Percentiles rank a stretch among this genome's conserved stretches.
These are phyloP conservation scores for Citrullus mucosospermus DNA, from an alignment of 306 rosid species.

Conservation along the genomic window DNA sequence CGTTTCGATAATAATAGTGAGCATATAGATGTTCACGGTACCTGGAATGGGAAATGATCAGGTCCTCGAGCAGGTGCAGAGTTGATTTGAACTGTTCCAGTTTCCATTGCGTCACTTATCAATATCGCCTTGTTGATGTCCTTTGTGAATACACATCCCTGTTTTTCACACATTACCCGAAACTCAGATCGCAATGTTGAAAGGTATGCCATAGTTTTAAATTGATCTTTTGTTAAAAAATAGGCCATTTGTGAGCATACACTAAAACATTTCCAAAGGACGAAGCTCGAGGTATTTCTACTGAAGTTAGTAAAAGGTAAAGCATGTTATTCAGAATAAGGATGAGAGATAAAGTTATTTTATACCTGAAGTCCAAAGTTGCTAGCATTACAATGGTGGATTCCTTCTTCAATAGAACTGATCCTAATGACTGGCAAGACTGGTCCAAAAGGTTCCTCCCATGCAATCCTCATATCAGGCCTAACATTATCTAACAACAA, in stretches of 20 bases:
- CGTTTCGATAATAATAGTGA: background rate
- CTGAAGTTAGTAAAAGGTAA: background rate
- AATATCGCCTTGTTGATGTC: constrained; percentile 89
- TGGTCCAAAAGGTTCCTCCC: constrained; percentile 99
- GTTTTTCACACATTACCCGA: constrained; percentile 4
- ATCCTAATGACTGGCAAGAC: constrained; percentile 82
- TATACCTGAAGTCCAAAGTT: constrained; percentile 96
- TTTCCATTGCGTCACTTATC: constrained; percentile 95
- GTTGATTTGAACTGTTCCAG: constrained; percentile 94
- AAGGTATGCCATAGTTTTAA: background rate
- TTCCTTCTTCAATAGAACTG: constrained; percentile 81
- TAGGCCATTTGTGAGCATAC: background rate
- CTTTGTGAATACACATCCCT: constrained; percentile 92
- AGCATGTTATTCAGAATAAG: background rate
- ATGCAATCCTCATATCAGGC: constrained; percentile 97
- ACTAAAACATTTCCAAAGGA: background rate
- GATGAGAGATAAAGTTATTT: too few species aligned
- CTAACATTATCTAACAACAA: constrained; percentile 73
- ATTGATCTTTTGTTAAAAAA: background rate
- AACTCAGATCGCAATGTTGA: background rate
- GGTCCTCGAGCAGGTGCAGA: constrained; percentile 99
- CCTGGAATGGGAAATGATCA: constrained; percentile 97
- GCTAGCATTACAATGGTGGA: constrained; percentile 98
- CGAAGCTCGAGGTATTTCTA: background rate
- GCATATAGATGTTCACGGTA: background rate